Evolutionary conservation across 73 alveolate genomes (phyloP).

Genomic region (Paramecium pentaurelia): DNA sequence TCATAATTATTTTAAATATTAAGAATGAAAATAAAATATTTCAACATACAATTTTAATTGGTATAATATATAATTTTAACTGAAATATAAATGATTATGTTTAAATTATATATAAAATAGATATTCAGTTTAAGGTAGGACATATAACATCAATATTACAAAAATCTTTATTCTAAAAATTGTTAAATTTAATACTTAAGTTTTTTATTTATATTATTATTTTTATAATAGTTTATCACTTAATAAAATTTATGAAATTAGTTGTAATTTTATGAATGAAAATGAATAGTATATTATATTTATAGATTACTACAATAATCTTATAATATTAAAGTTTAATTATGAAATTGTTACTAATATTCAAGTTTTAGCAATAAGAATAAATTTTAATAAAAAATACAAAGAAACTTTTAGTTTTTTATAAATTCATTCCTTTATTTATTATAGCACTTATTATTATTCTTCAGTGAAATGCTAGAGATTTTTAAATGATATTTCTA

Average conservation of each 20-base stretch:
- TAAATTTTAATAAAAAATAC: too few species aligned
- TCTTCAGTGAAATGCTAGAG: background rate
- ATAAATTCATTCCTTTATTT: background rate
- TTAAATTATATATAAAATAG: too few species aligned
- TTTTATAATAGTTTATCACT: too few species aligned
- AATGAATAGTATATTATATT: background rate
- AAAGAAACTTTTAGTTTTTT: background rate
- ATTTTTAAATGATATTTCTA: slow-evolving; percentile 34
- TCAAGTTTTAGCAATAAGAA: background rate
- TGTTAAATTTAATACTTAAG: too few species aligned
- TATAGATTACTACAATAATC: background rate
- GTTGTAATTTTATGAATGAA: background rate
- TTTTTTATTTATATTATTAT: too few species aligned
- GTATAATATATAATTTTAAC: background rate
- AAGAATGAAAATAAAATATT: background rate
- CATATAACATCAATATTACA: background rate
- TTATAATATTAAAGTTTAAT: too few species aligned
- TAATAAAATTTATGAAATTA: too few species aligned
- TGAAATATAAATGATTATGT: background rate
- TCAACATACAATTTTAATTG: background rate
- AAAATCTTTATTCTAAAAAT: background rate
- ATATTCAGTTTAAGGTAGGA: background rate
- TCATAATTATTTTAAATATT: background rate
- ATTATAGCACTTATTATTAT: background rate
- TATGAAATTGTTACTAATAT: too few species aligned